Percentiles rank a stretch among this genome's conserved stretches.
Conservation (phyloP, 805 yeast species). For the Metschnikowia chrysomelidarum region DNA sequence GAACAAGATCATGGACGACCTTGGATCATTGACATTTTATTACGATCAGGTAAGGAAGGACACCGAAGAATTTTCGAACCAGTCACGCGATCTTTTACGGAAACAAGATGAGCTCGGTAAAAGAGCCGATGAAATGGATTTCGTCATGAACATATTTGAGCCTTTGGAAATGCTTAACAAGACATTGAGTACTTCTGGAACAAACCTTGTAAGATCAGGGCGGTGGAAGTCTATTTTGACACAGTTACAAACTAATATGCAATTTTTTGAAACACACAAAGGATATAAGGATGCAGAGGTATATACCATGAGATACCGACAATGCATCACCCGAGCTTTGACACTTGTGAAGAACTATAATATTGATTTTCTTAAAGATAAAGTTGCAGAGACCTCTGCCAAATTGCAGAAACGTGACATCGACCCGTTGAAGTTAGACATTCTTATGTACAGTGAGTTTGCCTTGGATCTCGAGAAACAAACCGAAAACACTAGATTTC, state of each 20-base stretch:
- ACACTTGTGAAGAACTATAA: conserved; percentile 72
- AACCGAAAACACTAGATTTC: conserved; percentile 15
- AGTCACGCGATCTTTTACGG: conserved; percentile 49
- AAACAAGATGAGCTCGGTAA: conserved; percentile 43
- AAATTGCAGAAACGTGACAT: conserved; percentile 7
- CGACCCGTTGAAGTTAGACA: conserved; percentile 14
- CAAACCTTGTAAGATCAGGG: conserved; percentile 53
- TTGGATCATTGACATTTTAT: conserved; percentile 48
- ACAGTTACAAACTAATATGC: conserved; percentile 65
- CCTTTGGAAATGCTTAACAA: conserved; percentile 67
- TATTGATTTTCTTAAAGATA: conserved; percentile 39
- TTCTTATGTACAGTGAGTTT: conserved; percentile 20
- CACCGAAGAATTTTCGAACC: conserved; percentile 60
- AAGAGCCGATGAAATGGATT: conserved; percentile 45
- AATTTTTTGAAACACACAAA: conserved; percentile 51
- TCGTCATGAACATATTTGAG: conserved; percentile 60
- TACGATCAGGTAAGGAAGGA: conserved; percentile 60
- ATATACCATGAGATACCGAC: conserved; percentile 71
- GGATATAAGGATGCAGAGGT: conserved; percentile 64
- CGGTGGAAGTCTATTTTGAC: conserved; percentile 39
- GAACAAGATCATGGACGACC: conserved; percentile 39
- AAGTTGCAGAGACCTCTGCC: conserved; percentile 6
- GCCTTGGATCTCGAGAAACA: conserved; percentile 17
- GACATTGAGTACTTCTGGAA: conserved; percentile 62
- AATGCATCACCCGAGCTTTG: conserved; percentile 78